Conservation (phyloP, 2,329 filamentous ascomycete genomes). For the Neofusicoccum laricinum region DNA sequence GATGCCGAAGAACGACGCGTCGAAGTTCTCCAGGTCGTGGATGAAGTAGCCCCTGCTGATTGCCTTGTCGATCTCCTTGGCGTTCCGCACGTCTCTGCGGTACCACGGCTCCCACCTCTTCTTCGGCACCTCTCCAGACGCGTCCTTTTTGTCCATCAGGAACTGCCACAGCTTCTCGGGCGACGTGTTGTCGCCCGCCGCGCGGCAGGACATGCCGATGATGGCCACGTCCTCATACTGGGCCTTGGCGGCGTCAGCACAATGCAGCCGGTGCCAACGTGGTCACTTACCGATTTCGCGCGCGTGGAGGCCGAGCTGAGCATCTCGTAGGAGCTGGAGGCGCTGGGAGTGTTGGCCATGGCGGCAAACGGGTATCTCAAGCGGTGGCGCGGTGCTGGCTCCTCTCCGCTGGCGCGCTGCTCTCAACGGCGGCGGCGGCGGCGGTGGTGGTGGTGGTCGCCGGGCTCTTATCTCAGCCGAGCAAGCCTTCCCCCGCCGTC, state of each 20-base stretch:
- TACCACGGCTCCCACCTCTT: constrained; percentile 33
- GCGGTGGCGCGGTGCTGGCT: not conserved
- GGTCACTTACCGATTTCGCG: not conserved
- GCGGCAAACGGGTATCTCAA: constrained; percentile 10
- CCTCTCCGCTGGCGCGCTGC: not conserved
- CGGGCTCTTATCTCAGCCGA: not conserved
- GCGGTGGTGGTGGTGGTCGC: not conserved
- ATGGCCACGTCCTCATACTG: constrained; percentile 28
- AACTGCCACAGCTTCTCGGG: constrained; percentile 35
- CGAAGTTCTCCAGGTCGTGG: constrained; percentile 27
- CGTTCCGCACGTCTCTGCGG: constrained; percentile 26
- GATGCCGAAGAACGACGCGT: constrained; percentile 25
- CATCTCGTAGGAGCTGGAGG: not conserved
- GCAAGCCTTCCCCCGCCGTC: not conserved
- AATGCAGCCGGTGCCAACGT: not conserved
- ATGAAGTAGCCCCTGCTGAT: constrained; percentile 32
- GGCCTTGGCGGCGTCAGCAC: not conserved
- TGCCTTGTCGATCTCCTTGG: constrained; percentile 19
- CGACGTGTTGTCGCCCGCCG: constrained; percentile 28
- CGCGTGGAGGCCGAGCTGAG: not conserved
- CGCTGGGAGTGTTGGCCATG: constrained; percentile 2
- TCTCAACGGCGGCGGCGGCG: not conserved
- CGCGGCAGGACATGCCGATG: constrained; percentile 34
- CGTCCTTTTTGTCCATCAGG: constrained; percentile 28
- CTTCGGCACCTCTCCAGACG: constrained; percentile 28